These are phyloP conservation scores for Physcia stellaris DNA, from an alignment of 495 filamentous ascomycete genomes.

Conservation along the genomic window DNA sequence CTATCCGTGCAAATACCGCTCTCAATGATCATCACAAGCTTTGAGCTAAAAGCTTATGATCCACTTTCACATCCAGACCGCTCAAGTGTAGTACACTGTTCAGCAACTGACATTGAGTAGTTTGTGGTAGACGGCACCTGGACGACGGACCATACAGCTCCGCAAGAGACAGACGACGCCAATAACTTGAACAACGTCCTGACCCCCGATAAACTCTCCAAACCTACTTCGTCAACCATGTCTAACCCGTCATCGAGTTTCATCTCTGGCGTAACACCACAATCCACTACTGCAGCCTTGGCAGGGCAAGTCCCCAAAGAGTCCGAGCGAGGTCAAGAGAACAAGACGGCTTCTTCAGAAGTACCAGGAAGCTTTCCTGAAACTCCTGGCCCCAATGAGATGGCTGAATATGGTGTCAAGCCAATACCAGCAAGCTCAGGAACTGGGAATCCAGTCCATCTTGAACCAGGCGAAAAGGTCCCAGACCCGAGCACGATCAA, in stretches of 20 bases:
- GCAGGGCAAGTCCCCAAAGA: conserved; percentile 57
- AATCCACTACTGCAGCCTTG: conserved; percentile 61
- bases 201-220: conserved; percentile 52
- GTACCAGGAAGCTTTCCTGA: conserved; percentile 71
- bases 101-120: conserved; percentile 27
- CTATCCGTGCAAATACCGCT: not conserved
- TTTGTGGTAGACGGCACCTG: conserved; percentile 88
- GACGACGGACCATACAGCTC: conserved; percentile 64
- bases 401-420: conserved; percentile 49
- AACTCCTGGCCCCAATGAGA: conserved; percentile 51
- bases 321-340: conserved; percentile 16
- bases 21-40: too few relatives aligned
- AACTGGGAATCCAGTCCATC: conserved; percentile 63
- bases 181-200: conserved; percentile 87
- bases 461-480: conserved; percentile 68
- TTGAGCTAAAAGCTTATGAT: too few relatives aligned
- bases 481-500: conserved; percentile 43
- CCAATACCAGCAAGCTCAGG: conserved; percentile 64
- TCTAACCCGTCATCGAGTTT: conserved; percentile 18
- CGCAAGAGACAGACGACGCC: conserved; percentile 61
- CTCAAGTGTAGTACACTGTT: not conserved
- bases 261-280: conserved; percentile 52
- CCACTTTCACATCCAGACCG: too few relatives aligned
- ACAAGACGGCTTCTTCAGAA: conserved; percentile 20
- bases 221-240: conserved; percentile 20